Base-by-base conservation (phyloP, 306 rosid genomes). In the Canavalia ensiformis region DNA sequence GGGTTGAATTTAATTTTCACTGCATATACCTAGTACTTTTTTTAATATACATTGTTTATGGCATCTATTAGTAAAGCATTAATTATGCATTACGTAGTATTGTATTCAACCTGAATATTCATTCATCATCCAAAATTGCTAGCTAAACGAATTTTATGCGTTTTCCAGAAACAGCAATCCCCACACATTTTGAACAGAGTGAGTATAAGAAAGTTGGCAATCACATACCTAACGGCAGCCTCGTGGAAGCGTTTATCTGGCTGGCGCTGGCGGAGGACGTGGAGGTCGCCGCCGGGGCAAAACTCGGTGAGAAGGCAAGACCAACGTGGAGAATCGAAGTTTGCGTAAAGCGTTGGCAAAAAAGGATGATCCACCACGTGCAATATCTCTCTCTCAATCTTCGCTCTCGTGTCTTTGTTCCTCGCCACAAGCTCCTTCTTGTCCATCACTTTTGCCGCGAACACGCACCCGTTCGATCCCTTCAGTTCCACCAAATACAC, bases 381-480 rank as follows among this genome's bases (percentile, higher is more conserved):
- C 44, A 89, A 47, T 7, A 89, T 87, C 65, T 87, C 87, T 82
- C 72, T 87, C 57, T 89, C 92, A 42, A 74, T 29, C 81, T 47
- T 82, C 1, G 88, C 89, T 51, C 92, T 81, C 0, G 45, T 58
- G 18, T 81, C 88, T 55, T 87, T 89, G 81, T 81, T 85, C 66
- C 90, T 70, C 1, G 68, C 34, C 4, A 46, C 70, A 5, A 89
- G 71, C 72, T 87, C 92, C 28, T 81, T 82, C 83, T 85, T 87
- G 85, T 89, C 92, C 92, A 89, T 89, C 65, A 87, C 92, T 60
- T 89, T 89, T 0, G 90, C 92, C 1, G 90, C 90, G 5, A 82
- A 89, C 34, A 87, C n/a, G 64, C 86, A 68, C 52, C 82, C 91
- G 7, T 46, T 13, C 1, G 47, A 58, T 3, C 78, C 88, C 54